These are phyloP conservation scores for Monilinia fructicola DNA, from an alignment of 2,329 filamentous ascomycete genomes.

Conservation along the genomic window DNA sequence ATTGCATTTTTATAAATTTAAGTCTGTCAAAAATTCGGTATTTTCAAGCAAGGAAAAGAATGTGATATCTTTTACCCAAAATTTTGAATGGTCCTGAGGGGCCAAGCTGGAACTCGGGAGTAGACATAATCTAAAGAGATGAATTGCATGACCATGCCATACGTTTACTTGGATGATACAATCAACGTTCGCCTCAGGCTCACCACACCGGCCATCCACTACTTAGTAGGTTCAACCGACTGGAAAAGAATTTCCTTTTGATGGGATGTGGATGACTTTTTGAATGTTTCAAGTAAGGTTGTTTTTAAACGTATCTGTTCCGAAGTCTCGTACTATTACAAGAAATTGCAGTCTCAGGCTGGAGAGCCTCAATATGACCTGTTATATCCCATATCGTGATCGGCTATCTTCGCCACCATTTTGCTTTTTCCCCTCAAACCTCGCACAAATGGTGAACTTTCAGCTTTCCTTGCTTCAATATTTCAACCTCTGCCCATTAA, in stretches of 20 bases:
- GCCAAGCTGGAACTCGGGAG: too few species aligned
- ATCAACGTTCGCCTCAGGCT: too few species aligned
- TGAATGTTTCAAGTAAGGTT: background rate
- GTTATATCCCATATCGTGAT: conserved; percentile 7
- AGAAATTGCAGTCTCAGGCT: conserved; percentile 5
- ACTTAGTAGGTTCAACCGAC: too few species aligned
- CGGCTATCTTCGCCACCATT: conserved; percentile 9
- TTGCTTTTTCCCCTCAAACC: conserved; percentile 16
- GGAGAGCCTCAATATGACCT: conserved; percentile 8
- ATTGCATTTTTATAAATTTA: background rate
- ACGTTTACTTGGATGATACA: too few species aligned
- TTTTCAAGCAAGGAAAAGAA: conserved; percentile 12
- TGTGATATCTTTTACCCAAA: background rate
- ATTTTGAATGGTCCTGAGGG: too few species aligned
- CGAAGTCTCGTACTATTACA: background rate
- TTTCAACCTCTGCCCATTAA: background rate
- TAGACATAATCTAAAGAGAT: too few species aligned
- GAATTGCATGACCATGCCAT: background rate
- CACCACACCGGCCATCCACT: too few species aligned
- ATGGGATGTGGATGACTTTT: too few species aligned
- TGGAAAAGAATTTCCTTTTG: too few species aligned
- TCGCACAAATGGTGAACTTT: conserved; percentile 12
- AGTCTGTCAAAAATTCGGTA: background rate
- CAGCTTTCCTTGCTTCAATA: conserved; percentile 18
- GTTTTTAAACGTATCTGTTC: background rate